These are phyloP conservation scores for Pisolithus thermaeus DNA, from an alignment of 1,284 basidiomycete genomes.

Conservation along the genomic window DNA sequence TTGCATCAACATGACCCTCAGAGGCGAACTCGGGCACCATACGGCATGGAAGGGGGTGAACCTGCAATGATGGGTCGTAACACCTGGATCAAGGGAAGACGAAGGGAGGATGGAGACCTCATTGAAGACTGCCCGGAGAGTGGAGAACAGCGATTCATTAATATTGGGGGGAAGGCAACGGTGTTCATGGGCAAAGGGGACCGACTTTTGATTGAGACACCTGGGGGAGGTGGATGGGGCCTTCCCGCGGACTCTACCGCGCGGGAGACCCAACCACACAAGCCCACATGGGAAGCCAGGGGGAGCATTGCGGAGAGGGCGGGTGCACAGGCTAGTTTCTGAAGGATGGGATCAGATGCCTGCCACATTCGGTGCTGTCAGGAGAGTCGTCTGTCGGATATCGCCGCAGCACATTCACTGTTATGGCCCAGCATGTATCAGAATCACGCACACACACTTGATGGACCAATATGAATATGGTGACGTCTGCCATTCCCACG, in stretches of 20 bases:
- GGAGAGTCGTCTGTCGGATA: too few relatives aligned
- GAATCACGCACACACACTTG: too few relatives aligned
- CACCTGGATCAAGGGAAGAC: slow-evolving; percentile 81
- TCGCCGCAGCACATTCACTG: too few relatives aligned
- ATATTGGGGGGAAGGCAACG: slow-evolving; percentile 89
- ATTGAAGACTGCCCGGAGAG: slow-evolving; percentile 20
- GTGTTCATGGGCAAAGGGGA: slow-evolving; percentile 86
- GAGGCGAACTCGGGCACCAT: slow-evolving; percentile 85
- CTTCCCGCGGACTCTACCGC: slow-evolving; percentile 25
- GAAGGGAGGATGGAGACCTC: slow-evolving; percentile 66
- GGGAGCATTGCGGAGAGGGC: slow-evolving; percentile 71
- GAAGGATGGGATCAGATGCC: slow-evolving; percentile 5
- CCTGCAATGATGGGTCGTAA: slow-evolving; percentile 77
- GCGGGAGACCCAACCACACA: slow-evolving; percentile 26
- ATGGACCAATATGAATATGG: too few relatives aligned
- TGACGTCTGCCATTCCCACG: too few relatives aligned
- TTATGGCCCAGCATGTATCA: too few relatives aligned
- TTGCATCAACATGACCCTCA: slow-evolving; percentile 25
- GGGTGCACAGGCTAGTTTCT: slow-evolving; percentile 64
- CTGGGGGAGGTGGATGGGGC: slow-evolving; percentile 93
- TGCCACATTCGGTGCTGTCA: too few relatives aligned
- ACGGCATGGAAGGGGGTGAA: slow-evolving; percentile 85
- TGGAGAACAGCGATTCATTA: slow-evolving; percentile 58
- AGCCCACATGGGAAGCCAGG: slow-evolving; percentile 62
- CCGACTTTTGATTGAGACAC: slow-evolving; percentile 78